These are phyloP conservation scores for Radiomyces spectabilis DNA, from an alignment of 192 early-diverging fungal species.

Conservation along the genomic window DNA sequence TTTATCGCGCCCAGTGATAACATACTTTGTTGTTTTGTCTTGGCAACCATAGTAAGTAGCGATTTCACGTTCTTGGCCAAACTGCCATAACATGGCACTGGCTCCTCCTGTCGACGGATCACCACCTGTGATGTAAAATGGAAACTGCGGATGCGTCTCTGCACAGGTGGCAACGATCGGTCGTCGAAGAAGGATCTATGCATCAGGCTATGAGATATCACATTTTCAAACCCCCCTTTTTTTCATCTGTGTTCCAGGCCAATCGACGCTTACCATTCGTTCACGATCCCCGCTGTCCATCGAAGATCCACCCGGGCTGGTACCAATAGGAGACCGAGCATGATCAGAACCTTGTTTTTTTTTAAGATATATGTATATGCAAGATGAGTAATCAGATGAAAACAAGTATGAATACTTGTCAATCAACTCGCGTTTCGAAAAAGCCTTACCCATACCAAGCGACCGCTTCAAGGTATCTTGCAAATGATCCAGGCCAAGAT, in stretches of 20 bases:
- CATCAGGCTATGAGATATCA: too few species aligned
- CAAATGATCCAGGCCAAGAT: conserved; percentile 47
- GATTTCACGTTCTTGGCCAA: conserved; percentile 63
- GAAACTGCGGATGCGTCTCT: conserved; percentile 38
- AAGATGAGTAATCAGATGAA: background rate
- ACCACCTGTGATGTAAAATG: conserved; percentile 43
- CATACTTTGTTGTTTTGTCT: conserved; percentile 36
- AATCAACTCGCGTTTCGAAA: background rate
- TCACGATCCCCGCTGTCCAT: conserved; percentile 6
- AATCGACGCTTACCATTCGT: conserved; percentile 15
- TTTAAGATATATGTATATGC: too few species aligned
- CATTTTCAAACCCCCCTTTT: background rate
- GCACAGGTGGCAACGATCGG: conserved; percentile 33
- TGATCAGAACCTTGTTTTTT: conserved; percentile 2
- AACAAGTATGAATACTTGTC: background rate
- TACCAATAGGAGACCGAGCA: conserved; percentile 5
- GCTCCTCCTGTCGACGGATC: conserved; percentile 41
- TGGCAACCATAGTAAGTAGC: conserved; percentile 48
- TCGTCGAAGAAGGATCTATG: conserved; percentile 19
- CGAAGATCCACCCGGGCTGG: conserved; percentile 5
- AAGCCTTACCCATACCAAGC: conserved; percentile 5
- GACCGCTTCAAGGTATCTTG: conserved; percentile 49
- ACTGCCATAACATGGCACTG: conserved; percentile 72
- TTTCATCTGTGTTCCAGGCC: too few species aligned
- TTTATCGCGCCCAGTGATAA: too few species aligned